Evolutionary conservation across 1,284 basidiomycete species (phyloP).

Genomic region (Ceratobasidium theobromae): DNA sequence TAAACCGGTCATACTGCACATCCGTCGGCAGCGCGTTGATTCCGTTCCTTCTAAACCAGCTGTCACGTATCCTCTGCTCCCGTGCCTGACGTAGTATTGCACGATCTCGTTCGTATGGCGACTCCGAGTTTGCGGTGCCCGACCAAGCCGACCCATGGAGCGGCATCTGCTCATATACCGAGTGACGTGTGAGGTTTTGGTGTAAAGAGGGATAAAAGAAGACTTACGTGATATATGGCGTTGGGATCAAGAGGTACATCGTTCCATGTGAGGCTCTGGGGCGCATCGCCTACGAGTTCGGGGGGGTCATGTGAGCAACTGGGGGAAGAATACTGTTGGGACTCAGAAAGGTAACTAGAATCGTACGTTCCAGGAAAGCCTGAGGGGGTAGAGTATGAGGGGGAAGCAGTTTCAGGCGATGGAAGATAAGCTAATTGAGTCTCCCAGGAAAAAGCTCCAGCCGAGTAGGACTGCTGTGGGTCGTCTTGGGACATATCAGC

Average conservation of each 20-base stretch:
- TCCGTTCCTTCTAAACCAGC: constrained; percentile 24
- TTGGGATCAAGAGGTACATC: constrained; percentile 29
- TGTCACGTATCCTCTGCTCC: constrained; percentile 26
- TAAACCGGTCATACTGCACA: constrained; percentile 27
- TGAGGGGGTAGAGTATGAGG: not conserved
- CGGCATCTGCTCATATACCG: constrained; percentile 13
- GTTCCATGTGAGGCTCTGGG: constrained; percentile 6
- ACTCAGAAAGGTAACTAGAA: not conserved
- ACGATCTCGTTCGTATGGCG: constrained; percentile 29
- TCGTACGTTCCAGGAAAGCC: constrained; percentile 4
- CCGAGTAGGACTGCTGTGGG: not conserved
- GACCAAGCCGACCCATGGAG: constrained; percentile 20
- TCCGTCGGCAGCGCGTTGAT: constrained; percentile 19
- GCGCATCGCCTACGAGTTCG: not conserved
- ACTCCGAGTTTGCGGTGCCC: constrained; percentile 5
- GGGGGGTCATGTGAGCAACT: constrained; percentile 13
- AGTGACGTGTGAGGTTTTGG: no score
- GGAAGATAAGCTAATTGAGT: not conserved
- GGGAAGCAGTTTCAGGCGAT: not conserved
- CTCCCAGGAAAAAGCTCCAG: not conserved
- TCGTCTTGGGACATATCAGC: constrained; percentile 19
- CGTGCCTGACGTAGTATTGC: constrained; percentile 16
- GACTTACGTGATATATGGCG: constrained; percentile 29
- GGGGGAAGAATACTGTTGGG: not conserved
- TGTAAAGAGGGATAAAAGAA: not conserved